These are phyloP conservation scores for Hyphopichia wangnamkhiaoensis DNA, from an alignment of 1,139 yeast species.

Conservation along the genomic window DNA sequence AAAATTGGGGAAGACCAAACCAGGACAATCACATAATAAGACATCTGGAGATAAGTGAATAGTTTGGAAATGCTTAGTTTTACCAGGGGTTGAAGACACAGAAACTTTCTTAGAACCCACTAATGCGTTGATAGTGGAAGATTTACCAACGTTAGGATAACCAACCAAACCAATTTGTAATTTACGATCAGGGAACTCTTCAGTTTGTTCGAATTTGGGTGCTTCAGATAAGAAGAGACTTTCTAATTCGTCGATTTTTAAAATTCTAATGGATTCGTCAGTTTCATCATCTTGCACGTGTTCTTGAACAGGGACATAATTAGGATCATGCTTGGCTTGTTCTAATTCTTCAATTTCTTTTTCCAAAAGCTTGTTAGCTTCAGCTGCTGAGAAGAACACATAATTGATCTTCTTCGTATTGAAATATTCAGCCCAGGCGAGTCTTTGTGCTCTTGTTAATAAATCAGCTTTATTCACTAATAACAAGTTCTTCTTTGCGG, in stretches of 20 bases:
- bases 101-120: conserved; percentile 97
- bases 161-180: conserved; percentile 95
- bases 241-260: conserved; percentile 84
- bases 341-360: conserved; percentile 50
- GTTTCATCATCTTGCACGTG: conserved; percentile 16
- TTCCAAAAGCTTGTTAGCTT: conserved; percentile 73
- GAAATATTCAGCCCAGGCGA: conserved; percentile 86
- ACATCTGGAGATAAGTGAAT: conserved; percentile 82
- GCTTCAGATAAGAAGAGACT: conserved; percentile 75
- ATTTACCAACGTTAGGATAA: conserved; percentile 95
- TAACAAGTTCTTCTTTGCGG: conserved; percentile 70
- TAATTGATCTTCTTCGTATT: conserved; percentile 66
- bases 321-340: conserved; percentile 18
- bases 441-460: conserved; percentile 72
- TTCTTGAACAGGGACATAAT: conserved; percentile 12
- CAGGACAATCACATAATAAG: conserved; percentile 96
- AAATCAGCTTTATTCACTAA: conserved; percentile 94
- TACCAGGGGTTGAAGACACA: conserved; percentile 98
- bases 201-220: conserved; percentile 62
- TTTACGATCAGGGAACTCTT: conserved; percentile 59
- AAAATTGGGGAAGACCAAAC: conserved; percentile 96
- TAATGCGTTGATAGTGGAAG: conserved; percentile 92
- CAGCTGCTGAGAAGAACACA: conserved; percentile 90
- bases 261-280: conserved; percentile 61
- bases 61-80: conserved; percentile 98